These are phyloP conservation scores for Parastagonospora avenae DNA, from an alignment of 2,329 filamentous ascomycete species.

Conservation along the genomic window DNA sequence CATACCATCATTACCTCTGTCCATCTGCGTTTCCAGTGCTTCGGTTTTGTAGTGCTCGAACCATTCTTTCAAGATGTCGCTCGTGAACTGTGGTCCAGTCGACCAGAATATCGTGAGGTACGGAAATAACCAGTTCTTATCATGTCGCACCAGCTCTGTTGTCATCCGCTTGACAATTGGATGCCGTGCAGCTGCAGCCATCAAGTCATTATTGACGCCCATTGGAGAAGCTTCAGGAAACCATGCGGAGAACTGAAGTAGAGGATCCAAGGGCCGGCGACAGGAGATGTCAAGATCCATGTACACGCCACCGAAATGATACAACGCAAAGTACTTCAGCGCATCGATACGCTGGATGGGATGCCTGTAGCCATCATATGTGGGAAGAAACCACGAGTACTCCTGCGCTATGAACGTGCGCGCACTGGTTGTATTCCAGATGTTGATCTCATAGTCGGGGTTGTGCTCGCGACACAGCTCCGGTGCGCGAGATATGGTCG, in stretches of 20 bases:
- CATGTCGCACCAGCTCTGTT: constrained; percentile 6
- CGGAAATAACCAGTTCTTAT: constrained; percentile 24
- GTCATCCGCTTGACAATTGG: constrained; percentile 28
- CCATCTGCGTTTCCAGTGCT: neutral
- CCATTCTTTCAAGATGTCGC: constrained; percentile 31
- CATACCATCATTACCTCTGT: neutral
- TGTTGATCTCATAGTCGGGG: constrained; percentile 19
- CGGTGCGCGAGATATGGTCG: constrained; percentile 14
- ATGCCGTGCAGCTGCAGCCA: constrained; percentile 25
- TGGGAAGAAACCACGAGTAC: constrained; percentile 25
- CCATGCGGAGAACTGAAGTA: constrained; percentile 24
- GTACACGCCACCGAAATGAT: constrained; percentile 31
- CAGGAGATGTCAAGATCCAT: constrained; percentile 33
- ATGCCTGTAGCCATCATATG: constrained; percentile 28
- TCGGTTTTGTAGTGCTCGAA: constrained; percentile 3
- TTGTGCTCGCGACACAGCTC: constrained; percentile 23
- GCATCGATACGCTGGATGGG: constrained; percentile 34
- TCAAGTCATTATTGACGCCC: constrained; percentile 30
- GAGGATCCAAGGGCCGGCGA: constrained; percentile 21
- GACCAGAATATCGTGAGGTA: constrained; percentile 39
- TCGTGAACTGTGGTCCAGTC: constrained; percentile 35
- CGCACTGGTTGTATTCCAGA: constrained; percentile 24
- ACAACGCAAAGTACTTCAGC: constrained; percentile 31
- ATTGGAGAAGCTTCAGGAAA: constrained; percentile 25
- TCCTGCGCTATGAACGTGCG: constrained; percentile 17